Conservation (phyloP, 1,139 yeast species). For the Magnusiomyces suaveolens region DNA sequence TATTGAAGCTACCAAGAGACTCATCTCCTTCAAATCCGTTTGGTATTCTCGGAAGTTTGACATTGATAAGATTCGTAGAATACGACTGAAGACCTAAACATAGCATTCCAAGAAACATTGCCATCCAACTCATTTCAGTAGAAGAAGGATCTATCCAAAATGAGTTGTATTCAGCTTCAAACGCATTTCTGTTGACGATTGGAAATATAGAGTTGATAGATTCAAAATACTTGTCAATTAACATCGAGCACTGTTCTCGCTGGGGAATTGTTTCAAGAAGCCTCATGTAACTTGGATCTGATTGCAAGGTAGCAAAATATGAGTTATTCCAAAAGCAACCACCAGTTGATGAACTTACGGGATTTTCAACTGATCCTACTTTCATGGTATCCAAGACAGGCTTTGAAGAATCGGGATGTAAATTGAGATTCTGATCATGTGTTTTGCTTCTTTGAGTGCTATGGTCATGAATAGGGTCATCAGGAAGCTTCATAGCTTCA, state of each 20-base stretch:
- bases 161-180: slow-evolving; percentile 23
- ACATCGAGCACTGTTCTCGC: slow-evolving; percentile 22
- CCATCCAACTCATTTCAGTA: slow-evolving; percentile 28
- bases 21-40: no score
- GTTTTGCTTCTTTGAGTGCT: neutral
- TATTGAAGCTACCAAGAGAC: no score
- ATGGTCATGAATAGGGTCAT: neutral
- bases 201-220: slow-evolving; percentile 25
- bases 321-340: slow-evolving; percentile 9
- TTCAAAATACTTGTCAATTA: slow-evolving; percentile 27
- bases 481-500: neutral
- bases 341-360: slow-evolving; percentile 6
- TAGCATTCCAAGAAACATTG: slow-evolving; percentile 27
- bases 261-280: slow-evolving; percentile 25
- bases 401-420: no score
- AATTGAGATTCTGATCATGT: no score
- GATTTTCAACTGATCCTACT: neutral
- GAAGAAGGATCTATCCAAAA: slow-evolving; percentile 28
- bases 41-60: neutral
- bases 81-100: slow-evolving; percentile 26
- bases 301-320: slow-evolving; percentile 2
- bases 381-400: neutral
- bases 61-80: slow-evolving; percentile 14
- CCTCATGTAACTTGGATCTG: slow-evolving; percentile 17
- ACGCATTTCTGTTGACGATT: slow-evolving; percentile 27